A percentile compares a stretch with the other conserved stretches of the same genome.
phyloP scores from a whole-genome alignment of 2,329 filamentous ascomycete genomes.

The Akanthomyces uredinophilus region DNA sequence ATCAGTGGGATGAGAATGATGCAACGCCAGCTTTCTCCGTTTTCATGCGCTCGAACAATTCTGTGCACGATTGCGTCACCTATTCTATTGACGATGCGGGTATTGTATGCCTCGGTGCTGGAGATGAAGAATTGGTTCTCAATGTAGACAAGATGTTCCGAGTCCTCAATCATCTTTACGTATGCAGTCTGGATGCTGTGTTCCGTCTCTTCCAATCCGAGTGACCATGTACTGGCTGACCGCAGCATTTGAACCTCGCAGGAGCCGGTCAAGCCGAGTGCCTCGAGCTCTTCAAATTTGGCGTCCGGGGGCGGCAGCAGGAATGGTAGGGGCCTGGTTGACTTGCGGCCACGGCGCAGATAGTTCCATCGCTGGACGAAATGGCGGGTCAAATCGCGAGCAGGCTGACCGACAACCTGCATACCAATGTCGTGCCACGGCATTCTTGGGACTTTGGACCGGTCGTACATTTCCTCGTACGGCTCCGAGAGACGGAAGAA shows the following conservation, averaged over 20 bases:
- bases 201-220: conserved; percentile 82
- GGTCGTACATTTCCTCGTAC: conserved; percentile 98
- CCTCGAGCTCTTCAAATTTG: conserved; percentile 76
- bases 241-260: conserved; percentile 95
- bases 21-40: conserved; percentile 84
- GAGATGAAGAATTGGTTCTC: conserved; percentile 99
- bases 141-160: conserved; percentile 96
- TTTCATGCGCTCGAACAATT: conserved; percentile 76
- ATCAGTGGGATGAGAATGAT: conserved; percentile 89
- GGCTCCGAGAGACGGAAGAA: conserved; percentile 91
- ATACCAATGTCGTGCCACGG: conserved; percentile 98
- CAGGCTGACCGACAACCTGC: conserved; percentile 95
- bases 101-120: conserved; percentile 81
- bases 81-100: conserved; percentile 86
- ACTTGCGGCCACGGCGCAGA: conserved; percentile 84
- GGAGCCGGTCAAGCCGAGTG: conserved; percentile 82
- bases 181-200: conserved; percentile 96
- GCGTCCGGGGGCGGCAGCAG: conserved; percentile 91
- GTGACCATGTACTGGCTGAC: conserved; percentile 85
- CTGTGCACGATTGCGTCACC: conserved; percentile 92
- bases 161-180: conserved; percentile 88
- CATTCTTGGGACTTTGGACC: conserved; percentile 84
- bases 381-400: conserved; percentile 86
- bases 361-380: conserved; percentile 99
- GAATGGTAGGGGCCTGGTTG: conserved; percentile 89